Percentiles rank a stretch among this genome's conserved stretches.
phyloP scores from a whole-genome alignment of 495 filamentous ascomycete genomes.

The Terfezia boudieri region DNA sequence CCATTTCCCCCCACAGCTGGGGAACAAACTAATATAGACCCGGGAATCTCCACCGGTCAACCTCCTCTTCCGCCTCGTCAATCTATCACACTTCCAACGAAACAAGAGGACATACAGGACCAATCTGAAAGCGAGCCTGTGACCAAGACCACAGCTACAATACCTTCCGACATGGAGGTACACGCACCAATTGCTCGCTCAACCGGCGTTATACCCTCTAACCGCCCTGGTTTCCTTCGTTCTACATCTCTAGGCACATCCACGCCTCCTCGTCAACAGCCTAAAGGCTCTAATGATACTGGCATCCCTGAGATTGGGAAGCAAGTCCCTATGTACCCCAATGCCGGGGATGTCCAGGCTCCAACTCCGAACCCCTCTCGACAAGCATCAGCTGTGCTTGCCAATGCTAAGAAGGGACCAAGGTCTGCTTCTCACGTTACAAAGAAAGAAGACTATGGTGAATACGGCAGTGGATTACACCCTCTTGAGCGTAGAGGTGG shows the following conservation, averaged over 20 bases:
- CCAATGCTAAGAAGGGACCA: slow-evolving; percentile 43
- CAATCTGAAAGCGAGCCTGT: slow-evolving; percentile 2
- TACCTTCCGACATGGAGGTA: slow-evolving; percentile 11
- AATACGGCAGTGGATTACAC: slow-evolving; percentile 34
- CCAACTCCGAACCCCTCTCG: slow-evolving; percentile 59
- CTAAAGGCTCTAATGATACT: slow-evolving; percentile 27
- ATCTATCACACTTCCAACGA: neutral
- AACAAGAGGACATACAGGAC: neutral
- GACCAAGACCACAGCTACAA: neutral
- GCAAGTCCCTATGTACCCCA: slow-evolving; percentile 79
- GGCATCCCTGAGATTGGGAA: slow-evolving; percentile 81
- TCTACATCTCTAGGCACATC: slow-evolving; percentile 25
- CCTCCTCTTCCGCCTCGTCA: slow-evolving; percentile 13
- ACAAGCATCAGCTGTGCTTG: slow-evolving; percentile 22
- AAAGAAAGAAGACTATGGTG: slow-evolving; percentile 16
- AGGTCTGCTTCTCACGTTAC: slow-evolving; percentile 26
- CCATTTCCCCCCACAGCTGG: neutral
- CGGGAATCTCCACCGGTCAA: neutral
- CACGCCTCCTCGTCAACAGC: slow-evolving; percentile 23
- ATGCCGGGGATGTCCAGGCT: slow-evolving; percentile 91
- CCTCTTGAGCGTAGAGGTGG: slow-evolving; percentile 73
- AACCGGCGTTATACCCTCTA: neutral
- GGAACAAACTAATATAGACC: neutral
- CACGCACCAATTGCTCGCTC: slow-evolving; percentile 6
- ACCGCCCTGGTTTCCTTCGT: slow-evolving; percentile 16